These are phyloP conservation scores for Crinitomyces ghanaensis DNA, from an alignment of 805 yeast species.

Conservation along the genomic window DNA sequence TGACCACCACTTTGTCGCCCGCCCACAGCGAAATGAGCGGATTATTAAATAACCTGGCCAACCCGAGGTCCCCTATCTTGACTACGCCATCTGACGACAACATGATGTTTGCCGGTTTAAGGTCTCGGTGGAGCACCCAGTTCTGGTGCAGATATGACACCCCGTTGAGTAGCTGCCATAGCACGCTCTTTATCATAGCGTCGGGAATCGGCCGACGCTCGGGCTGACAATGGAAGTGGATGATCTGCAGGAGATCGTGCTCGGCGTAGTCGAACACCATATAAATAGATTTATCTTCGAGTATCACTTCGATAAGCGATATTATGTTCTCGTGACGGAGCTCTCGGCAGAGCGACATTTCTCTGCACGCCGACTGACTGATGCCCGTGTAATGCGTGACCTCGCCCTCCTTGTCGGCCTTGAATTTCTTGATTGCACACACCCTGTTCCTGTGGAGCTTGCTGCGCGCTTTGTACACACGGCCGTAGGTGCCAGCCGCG, in stretches of 20 bases:
- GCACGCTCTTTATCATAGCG: constrained; percentile 64
- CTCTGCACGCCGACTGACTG: constrained; percentile 91
- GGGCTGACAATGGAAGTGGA: constrained; percentile 89
- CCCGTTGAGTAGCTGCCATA: constrained; percentile 90
- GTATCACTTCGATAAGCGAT: constrained; percentile 64
- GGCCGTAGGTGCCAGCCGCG: constrained; percentile 96
- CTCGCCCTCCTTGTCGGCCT: constrained; percentile 87
- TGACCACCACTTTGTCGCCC: constrained; percentile 93
- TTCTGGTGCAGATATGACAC: constrained; percentile 86
- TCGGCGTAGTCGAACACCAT: constrained; percentile 96
- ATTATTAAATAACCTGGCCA: constrained; percentile 78
- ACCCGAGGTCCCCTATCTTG: constrained; percentile 89
- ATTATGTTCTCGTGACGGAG: constrained; percentile 71
- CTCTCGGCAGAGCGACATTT: constrained; percentile 91
- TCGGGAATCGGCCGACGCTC: constrained; percentile 71
- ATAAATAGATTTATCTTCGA: constrained; percentile 82
- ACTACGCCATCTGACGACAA: constrained; percentile 82
- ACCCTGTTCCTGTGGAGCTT: constrained; percentile 30
- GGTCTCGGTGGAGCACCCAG: constrained; percentile 92
- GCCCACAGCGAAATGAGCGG: constrained; percentile 77
- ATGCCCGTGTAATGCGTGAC: constrained; percentile 85
- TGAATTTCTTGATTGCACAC: constrained; percentile 90
- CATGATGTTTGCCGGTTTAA: constrained; percentile 98
- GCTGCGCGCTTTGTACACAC: constrained; percentile 69
- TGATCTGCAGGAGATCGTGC: constrained; percentile 86